Evolutionary conservation across 2,329 filamentous ascomycete species (phyloP).

Genomic region (Pyrenophora teres): DNA sequence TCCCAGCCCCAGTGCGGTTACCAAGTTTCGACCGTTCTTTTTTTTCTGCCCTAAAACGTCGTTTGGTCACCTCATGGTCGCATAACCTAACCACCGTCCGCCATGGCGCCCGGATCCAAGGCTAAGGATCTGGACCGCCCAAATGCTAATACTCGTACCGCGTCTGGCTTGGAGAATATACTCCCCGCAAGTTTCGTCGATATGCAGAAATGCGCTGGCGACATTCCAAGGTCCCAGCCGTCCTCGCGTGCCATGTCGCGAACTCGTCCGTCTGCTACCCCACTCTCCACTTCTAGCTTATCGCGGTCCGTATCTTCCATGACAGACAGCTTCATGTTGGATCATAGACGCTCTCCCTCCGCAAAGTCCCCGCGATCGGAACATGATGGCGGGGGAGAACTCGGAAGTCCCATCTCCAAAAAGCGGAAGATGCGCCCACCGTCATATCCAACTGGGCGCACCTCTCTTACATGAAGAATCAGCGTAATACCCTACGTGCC

Average conservation of each 20-base stretch:
- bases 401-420: conserved; percentile 19
- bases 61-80: conserved; percentile 19
- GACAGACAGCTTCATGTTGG: conserved; percentile 43
- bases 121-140: conserved; percentile 24
- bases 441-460: conserved; percentile 46
- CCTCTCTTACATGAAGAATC: conserved; percentile 42
- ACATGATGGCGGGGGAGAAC: conserved; percentile 13
- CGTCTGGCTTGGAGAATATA: conserved; percentile 36
- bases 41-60: conserved; percentile 6
- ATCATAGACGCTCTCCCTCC: conserved; percentile 27
- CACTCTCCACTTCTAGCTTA: conserved; percentile 22
- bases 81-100: conserved; percentile 11
- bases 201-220: conserved; percentile 13
- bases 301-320: conserved; percentile 41
- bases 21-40: conserved; percentile 4
- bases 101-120: conserved; percentile 25
- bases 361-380: conserved; percentile 17
- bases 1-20: conserved; percentile 1
- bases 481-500: conserved; percentile 39
- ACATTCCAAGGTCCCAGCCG: conserved; percentile 20
- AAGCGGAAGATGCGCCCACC: conserved; percentile 29
- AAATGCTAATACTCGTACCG: conserved; percentile 20
- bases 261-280: conserved; percentile 24
- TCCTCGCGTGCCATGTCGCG: conserved; percentile 9
- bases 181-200: conserved; percentile 31